phyloP scores from a whole-genome alignment of 2,329 filamentous ascomycete genomes.

The Exophiala sideris region DNA sequence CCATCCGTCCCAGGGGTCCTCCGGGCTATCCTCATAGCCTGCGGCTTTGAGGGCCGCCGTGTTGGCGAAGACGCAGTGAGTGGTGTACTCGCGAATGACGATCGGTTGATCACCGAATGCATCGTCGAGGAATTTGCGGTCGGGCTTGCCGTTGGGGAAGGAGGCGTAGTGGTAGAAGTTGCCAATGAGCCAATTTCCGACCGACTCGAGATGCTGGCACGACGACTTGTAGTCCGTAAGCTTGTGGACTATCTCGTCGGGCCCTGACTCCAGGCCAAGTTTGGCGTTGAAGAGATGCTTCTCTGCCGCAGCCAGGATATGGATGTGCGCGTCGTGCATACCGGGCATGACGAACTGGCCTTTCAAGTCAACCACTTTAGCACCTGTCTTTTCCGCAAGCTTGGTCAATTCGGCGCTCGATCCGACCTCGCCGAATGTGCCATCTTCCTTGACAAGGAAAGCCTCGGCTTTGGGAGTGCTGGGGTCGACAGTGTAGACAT shows the following conservation, averaged over 20 bases:
- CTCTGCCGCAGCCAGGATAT: conserved; percentile 25
- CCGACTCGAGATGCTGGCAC: conserved; percentile 8
- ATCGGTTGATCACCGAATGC: conserved; percentile 14
- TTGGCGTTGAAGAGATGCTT: conserved; percentile 13
- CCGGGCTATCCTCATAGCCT: conserved; percentile 9
- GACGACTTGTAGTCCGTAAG: conserved; percentile 8
- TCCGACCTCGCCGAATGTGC: conserved; percentile 31
- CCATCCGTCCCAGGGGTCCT: conserved; percentile 13
- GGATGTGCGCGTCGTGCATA: conserved; percentile 38
- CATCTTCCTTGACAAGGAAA: conserved; percentile 33
- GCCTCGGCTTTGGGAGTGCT: conserved; percentile 26
- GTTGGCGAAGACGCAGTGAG: conserved; percentile 16
- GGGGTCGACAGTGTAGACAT: conserved; percentile 32
- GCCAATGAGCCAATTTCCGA: conserved; percentile 18
- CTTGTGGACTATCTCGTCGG: conserved; percentile 8
- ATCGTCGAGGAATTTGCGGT: conserved; percentile 15
- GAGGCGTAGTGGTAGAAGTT: conserved; percentile 14
- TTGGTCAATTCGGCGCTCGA: conserved; percentile 26
- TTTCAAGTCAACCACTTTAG: conserved; percentile 30
- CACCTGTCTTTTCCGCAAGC: conserved; percentile 18
- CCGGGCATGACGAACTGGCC: conserved; percentile 37
- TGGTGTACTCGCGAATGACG: conserved; percentile 14
- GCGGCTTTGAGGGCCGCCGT: conserved; percentile 12
- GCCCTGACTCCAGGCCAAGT: conserved; percentile 7
- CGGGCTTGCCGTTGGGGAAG: conserved; percentile 13